These are phyloP conservation scores for Colletotrichum acutatum DNA, from an alignment of 2,329 filamentous ascomycete species.

Conservation along the genomic window DNA sequence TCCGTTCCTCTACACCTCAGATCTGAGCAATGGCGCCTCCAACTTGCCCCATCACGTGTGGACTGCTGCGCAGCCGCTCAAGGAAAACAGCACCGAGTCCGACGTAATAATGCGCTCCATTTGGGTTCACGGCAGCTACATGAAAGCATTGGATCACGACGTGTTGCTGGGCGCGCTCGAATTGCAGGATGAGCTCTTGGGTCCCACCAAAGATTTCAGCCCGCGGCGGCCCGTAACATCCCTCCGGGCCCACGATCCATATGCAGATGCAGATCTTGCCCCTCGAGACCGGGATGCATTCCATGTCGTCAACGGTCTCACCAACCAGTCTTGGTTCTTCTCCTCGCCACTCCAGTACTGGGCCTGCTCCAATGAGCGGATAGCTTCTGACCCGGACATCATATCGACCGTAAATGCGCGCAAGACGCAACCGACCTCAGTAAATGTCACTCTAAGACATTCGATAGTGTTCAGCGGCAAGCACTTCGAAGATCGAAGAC, in stretches of 20 bases:
- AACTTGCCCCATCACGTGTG: slow-evolving; percentile 83
- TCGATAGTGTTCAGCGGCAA: slow-evolving; percentile 88
- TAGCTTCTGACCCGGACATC: slow-evolving; percentile 71
- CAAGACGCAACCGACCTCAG: slow-evolving; percentile 70
- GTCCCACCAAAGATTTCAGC: slow-evolving; percentile 66
- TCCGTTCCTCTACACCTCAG: slow-evolving; percentile 78
- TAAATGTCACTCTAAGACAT: slow-evolving; percentile 80
- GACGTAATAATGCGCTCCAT: slow-evolving; percentile 86
- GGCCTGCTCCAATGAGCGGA: slow-evolving; percentile 70
- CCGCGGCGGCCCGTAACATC: slow-evolving; percentile 48
- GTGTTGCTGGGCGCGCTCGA: slow-evolving; percentile 74
- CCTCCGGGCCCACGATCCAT: slow-evolving; percentile 43
- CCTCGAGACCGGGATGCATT: slow-evolving; percentile 62
- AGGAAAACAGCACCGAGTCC: slow-evolving; percentile 61
- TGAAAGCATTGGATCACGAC: slow-evolving; percentile 75
- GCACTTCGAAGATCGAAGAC: slow-evolving; percentile 72
- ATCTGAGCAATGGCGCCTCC: slow-evolving; percentile 76
- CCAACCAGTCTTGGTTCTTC: slow-evolving; percentile 77
- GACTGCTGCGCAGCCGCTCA: slow-evolving; percentile 77
- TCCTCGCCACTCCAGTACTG: slow-evolving; percentile 88
- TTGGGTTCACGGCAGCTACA: slow-evolving; percentile 85
- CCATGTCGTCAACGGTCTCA: slow-evolving; percentile 69
- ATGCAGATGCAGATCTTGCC: slow-evolving; percentile 51
- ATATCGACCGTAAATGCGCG: slow-evolving; percentile 75
- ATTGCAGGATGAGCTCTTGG: slow-evolving; percentile 77